Percentiles rank a stretch among this genome's conserved stretches.
phyloP scores from a whole-genome alignment of 306 rosid genomes.

The Betula pendula region DNA sequence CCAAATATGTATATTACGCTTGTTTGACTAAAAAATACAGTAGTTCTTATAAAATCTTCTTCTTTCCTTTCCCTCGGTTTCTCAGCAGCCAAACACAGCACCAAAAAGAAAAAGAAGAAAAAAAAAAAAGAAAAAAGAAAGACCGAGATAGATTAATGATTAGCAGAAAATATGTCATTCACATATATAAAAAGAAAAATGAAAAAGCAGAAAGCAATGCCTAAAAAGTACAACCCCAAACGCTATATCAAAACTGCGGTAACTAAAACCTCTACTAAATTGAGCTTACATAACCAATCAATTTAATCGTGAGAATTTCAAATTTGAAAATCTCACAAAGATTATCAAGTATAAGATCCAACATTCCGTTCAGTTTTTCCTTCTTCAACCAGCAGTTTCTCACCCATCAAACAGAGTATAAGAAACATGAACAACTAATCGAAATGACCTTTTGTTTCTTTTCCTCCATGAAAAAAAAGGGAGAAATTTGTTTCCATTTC shows the following conservation, averaged over 20 bases:
- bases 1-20: not conserved
- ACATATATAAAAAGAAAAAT: not conserved
- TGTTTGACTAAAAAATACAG: not conserved
- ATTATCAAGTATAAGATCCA: constrained; percentile 28
- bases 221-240: not conserved
- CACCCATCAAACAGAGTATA: constrained; percentile 30
- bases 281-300: not conserved
- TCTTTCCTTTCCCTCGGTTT: constrained; percentile 14
- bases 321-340: not conserved
- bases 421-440: constrained; percentile 23
- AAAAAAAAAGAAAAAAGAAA: not conserved
- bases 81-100: constrained; percentile 14
- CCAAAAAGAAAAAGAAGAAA: not conserved
- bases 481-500: not conserved
- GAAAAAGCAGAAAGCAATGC: not conserved
- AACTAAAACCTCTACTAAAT: not conserved
- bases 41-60: not conserved
- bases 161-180: not conserved
- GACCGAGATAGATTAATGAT: not conserved
- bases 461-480: not conserved
- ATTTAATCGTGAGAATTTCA: constrained; percentile 7
- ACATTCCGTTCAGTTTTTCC: constrained; percentile 34
- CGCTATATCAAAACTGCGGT: not conserved
- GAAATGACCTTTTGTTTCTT: not conserved
- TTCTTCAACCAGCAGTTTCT: constrained; percentile 21